Base-by-base conservation (phyloP, 176 grass and related monocot genomes). In the Oryza officinalis region DNA sequence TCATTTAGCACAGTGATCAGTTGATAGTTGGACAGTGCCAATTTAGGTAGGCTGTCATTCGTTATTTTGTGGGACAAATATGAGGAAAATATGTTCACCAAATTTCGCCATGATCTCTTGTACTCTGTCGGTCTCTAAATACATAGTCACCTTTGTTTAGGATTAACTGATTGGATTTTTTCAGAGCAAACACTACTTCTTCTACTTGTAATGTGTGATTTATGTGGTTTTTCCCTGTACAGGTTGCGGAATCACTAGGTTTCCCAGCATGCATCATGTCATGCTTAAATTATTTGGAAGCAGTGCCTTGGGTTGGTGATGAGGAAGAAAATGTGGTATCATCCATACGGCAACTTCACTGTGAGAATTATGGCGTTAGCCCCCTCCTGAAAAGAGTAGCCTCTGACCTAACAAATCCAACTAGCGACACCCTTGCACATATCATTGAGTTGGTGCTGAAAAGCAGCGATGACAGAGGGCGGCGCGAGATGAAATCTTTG, bases 211-310 rank as follows among this genome's bases (percentile, higher is more conserved):
- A 1, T 10, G 1, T 63, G 20, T 76, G 13, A 71, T 77, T 77
- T 50, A 30, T 20, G 57, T 65, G 10, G 23, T 67, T 74, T 52
- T 75, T 85, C 27, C 69, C 8, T 75, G 59, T 75, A n/a, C 82
- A 97, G 94, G 87, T 94, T 23, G 87, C 91, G 26, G 94, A 94
- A 80, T 90, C 76, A 45, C 84, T 97, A 78, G 90, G 92, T 31
- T 97, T 94, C 31, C 77, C 61, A 25, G 49, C 81, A 71, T 94
- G 94, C 65, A 59, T 97, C 22, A 73, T 77, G 52, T 87, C 94
- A 87, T 94, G 94, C 81, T 67, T 97, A 49, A 86, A 92, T 89
- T 94, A 91, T 81, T 65, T 97, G 63, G 94, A 97, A 89, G 85
- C 86, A 7, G 86, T 92, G 20, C 94, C 94, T 45, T 97, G 92